Percentiles rank a stretch among this genome's conserved stretches.
Conservation (phyloP, 2,329 filamentous ascomycete species). For the Cladosporium oxysporum region DNA sequence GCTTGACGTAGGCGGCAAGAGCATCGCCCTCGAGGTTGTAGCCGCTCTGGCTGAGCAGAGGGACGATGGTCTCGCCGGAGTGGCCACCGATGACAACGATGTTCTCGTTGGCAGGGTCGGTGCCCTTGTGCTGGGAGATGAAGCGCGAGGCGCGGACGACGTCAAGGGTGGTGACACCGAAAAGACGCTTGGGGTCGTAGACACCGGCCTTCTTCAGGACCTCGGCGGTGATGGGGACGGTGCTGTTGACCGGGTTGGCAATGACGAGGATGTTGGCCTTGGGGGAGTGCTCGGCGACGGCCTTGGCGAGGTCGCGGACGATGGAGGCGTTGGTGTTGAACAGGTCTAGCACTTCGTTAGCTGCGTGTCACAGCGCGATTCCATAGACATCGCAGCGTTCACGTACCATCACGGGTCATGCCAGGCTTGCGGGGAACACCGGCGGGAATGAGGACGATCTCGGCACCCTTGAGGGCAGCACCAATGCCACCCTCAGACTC, state of each 20-base stretch:
- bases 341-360: constrained; percentile 61
- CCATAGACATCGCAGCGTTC: not conserved
- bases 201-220: constrained; percentile 93
- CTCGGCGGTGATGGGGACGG: constrained; percentile 95
- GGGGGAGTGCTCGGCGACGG: constrained; percentile 81
- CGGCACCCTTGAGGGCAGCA: constrained; percentile 78
- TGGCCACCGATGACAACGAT: constrained; percentile 96
- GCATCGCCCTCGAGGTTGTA: constrained; percentile 81
- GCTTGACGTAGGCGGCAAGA: constrained; percentile 76
- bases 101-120: constrained; percentile 88
- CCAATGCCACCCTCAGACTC: constrained; percentile 67
- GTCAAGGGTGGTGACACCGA: constrained; percentile 98
- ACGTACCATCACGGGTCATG: constrained; percentile 90
- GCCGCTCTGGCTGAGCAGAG: constrained; percentile 90
- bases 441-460: constrained; percentile 96
- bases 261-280: constrained; percentile 97
- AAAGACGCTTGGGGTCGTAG: constrained; percentile 99
- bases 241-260: constrained; percentile 99
- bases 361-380: not conserved
- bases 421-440: constrained; percentile 98
- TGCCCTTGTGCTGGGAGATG: constrained; percentile 89
- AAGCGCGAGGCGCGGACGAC: constrained; percentile 97
- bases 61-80: constrained; percentile 97
- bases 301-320: constrained; percentile 97
- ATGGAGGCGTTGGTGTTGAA: constrained; percentile 99